A percentile compares a stretch with the other conserved stretches of the same genome.
Conservation (phyloP, 1,284 basidiomycete species). For the Leucoagaricus sp. region DNA sequence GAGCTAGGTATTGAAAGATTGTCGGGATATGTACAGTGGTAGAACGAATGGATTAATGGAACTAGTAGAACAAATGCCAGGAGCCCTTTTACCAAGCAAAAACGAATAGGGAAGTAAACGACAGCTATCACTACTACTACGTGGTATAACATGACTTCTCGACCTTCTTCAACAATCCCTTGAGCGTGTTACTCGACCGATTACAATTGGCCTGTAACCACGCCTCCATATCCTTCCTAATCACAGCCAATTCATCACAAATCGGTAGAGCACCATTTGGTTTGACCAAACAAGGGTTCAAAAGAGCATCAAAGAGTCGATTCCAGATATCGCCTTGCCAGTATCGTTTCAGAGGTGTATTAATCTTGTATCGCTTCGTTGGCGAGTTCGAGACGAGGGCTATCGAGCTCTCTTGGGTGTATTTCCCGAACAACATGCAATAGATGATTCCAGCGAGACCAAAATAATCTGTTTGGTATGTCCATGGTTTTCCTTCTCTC, state of each 20-base stretch:
- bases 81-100: no score
- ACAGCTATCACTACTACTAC: no score
- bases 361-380: slow-evolving; percentile 59
- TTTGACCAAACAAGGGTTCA: slow-evolving; percentile 73
- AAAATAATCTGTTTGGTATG: slow-evolving; percentile 94
- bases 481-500: slow-evolving; percentile 84
- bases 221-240: slow-evolving; percentile 82
- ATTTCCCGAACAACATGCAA: slow-evolving; percentile 95
- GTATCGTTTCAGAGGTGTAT: slow-evolving; percentile 87
- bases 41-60: slow-evolving; percentile 15
- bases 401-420: slow-evolving; percentile 77
- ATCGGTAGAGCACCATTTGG: slow-evolving; percentile 68
- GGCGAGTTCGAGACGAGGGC: slow-evolving; percentile 35
- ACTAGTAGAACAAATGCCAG: no score
- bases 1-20: slow-evolving; percentile 9
- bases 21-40: slow-evolving; percentile 2
- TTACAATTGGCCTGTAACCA: slow-evolving; percentile 86
- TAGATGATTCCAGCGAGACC: slow-evolving; percentile 92
- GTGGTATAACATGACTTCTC: slow-evolving; percentile 49
- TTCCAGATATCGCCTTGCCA: slow-evolving; percentile 94
- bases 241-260: slow-evolving; percentile 59
- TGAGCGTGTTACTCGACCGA: slow-evolving; percentile 85
- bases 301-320: slow-evolving; percentile 80
- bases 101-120: no score
- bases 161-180: slow-evolving; percentile 81